These are phyloP conservation scores for Cordyceps pruinosa DNA, from an alignment of 2,329 filamentous ascomycete species.

Conservation along the genomic window DNA sequence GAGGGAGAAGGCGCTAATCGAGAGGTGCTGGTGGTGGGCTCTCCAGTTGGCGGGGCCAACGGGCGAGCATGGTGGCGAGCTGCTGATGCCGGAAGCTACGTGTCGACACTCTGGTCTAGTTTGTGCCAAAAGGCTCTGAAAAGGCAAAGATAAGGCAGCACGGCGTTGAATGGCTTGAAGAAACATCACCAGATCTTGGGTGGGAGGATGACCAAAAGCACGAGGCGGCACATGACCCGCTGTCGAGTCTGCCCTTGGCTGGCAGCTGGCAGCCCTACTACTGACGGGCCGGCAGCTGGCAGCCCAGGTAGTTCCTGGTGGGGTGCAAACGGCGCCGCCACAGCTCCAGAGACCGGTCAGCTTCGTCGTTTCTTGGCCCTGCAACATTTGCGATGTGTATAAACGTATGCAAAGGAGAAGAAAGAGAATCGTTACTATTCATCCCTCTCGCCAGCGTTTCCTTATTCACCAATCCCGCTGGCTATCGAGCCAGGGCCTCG, in stretches of 20 bases:
- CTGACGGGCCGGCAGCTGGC: conserved; percentile 1
- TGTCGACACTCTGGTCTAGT: neutral
- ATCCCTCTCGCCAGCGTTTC: neutral
- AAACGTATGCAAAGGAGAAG: neutral
- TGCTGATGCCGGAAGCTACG: neutral
- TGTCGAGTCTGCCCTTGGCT: neutral
- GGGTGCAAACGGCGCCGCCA: neutral
- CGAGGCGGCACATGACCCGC: conserved; percentile 1
- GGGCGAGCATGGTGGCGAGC: neutral
- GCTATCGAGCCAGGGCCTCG: neutral
- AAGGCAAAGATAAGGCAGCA: neutral
- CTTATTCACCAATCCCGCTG: neutral
- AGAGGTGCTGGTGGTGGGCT: neutral
- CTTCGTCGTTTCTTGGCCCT: neutral
- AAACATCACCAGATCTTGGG: neutral
- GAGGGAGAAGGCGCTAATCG: neutral
- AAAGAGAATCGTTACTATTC: neutral
- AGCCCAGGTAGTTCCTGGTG: neutral
- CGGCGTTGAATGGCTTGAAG: neutral
- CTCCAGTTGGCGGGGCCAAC: neutral
- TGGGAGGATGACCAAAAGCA: conserved; percentile 1
- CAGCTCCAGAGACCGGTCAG: neutral
- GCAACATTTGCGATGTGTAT: neutral
- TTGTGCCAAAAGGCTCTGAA: neutral
- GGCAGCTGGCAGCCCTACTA: conserved; percentile 5